Evolutionary conservation across 1,139 yeast species (phyloP).

Genomic region (Suzukiozyma palmioleophila): DNA sequence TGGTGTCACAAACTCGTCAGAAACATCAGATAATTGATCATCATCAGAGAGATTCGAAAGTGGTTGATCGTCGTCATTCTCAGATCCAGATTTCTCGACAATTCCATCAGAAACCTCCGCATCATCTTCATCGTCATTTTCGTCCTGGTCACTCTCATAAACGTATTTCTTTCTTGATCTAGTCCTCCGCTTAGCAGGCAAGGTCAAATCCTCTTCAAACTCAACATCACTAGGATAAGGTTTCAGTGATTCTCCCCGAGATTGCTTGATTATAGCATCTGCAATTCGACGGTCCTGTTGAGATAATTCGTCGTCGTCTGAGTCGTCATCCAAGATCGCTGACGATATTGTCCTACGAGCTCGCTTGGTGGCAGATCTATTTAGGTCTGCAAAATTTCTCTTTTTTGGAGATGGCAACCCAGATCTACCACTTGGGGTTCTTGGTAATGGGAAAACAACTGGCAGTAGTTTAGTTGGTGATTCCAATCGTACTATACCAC

Average conservation of each 20-base stretch:
- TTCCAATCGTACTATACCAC: conserved; percentile 4
- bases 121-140: conserved; percentile 14
- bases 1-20: conserved; percentile 4
- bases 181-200: not conserved
- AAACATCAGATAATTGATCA: not conserved
- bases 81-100: conserved; percentile 6
- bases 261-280: conserved; percentile 31
- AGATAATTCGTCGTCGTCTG: conserved; percentile 23
- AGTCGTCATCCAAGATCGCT: conserved; percentile 32
- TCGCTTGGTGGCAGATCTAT: conserved; percentile 47
- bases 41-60: not conserved
- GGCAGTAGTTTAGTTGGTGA: not conserved
- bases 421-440: conserved; percentile 42
- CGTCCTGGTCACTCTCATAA: conserved; percentile 8
- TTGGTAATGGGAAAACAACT: conserved; percentile 21
- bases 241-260: conserved; percentile 14
- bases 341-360: conserved; percentile 36
- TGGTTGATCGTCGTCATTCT: conserved; percentile 8
- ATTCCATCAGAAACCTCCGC: conserved; percentile 16
- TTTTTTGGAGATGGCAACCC: conserved; percentile 44
- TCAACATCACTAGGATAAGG: conserved; percentile 29
- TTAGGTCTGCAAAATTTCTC: conserved; percentile 36
- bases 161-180: conserved; percentile 3
- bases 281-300: conserved; percentile 44
- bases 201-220: conserved; percentile 24